Percentiles rank a stretch among this genome's conserved stretches.
Evolutionary conservation across 768 basidiomycete species (phyloP).

Genomic region (Antrodiella citrinella): DNA sequence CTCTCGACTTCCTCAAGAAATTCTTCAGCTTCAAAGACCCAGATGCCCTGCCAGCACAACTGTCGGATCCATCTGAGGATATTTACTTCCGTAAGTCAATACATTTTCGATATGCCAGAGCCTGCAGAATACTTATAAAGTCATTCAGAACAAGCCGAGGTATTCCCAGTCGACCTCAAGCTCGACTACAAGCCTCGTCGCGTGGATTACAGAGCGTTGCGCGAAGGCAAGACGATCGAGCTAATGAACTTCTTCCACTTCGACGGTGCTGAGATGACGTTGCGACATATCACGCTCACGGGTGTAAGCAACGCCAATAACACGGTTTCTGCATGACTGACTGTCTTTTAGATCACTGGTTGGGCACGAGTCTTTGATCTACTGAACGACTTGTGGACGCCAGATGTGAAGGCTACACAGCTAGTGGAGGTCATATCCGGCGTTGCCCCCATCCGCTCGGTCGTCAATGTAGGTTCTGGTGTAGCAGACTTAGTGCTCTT

Average conservation of each 20-base stretch:
- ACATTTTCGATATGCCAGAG: too few relatives aligned
- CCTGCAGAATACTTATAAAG: neutral
- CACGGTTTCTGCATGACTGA: neutral
- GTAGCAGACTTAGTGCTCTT: slow-evolving; percentile 93
- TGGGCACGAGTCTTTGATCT: slow-evolving; percentile 85
- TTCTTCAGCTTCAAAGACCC: slow-evolving; percentile 87
- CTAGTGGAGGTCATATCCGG: slow-evolving; percentile 95
- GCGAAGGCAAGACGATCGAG: slow-evolving; percentile 89
- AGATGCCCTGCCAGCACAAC: slow-evolving; percentile 28
- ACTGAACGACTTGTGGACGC: slow-evolving; percentile 98
- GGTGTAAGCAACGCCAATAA: slow-evolving; percentile 52
- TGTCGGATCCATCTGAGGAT: slow-evolving; percentile 36
- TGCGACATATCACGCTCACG: slow-evolving; percentile 84
- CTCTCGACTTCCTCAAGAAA: slow-evolving; percentile 93
- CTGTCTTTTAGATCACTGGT: slow-evolving; percentile 66
- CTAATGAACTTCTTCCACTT: slow-evolving; percentile 99
- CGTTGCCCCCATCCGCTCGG: slow-evolving; percentile 89
- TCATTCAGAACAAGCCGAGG: slow-evolving; percentile 79
- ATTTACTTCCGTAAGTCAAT: slow-evolving; percentile 71
- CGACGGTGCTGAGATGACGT: slow-evolving; percentile 96
- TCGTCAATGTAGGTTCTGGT: slow-evolving; percentile 96
- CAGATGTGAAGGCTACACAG: slow-evolving; percentile 98
- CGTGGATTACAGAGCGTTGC: slow-evolving; percentile 87
- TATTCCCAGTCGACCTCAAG: slow-evolving; percentile 92
- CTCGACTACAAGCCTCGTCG: slow-evolving; percentile 97